Conservation (phyloP, 306 rosid genomes). For the Sesbania bispinosa region DNA sequence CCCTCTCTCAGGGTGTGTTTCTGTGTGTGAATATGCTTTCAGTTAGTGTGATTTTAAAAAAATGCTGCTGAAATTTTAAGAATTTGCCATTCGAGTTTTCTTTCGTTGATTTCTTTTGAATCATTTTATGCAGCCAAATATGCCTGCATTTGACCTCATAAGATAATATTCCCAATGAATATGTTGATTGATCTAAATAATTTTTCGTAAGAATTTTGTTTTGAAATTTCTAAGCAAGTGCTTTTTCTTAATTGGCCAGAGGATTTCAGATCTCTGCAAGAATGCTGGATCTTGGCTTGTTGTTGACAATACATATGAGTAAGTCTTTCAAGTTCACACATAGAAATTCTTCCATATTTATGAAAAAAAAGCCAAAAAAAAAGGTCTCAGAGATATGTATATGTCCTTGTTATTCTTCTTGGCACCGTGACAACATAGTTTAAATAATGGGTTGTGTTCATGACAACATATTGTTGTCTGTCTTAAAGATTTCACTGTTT, state of each 20-base stretch:
- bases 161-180: constrained; percentile 1
- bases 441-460: neutral
- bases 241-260: constrained; percentile 47
- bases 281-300: constrained; percentile 86
- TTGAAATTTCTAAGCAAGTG: constrained; percentile 26
- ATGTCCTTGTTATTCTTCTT: neutral
- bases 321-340: constrained; percentile 24
- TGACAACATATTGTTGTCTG: neutral
- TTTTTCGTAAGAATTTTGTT: neutral
- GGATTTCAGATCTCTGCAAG: constrained; percentile 76
- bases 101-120: neutral
- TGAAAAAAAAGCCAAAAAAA: neutral
- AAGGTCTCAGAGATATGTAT: neutral
- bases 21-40: neutral
- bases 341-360: neutral
- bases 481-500: too few relatives aligned
- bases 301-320: constrained; percentile 94
- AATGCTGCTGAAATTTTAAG: neutral
- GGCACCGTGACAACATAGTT: neutral
- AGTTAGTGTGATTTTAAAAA: neutral
- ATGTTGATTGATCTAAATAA: neutral
- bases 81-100: neutral
- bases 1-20: neutral
- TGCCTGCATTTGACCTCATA: too few relatives aligned
- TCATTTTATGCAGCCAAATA: neutral